A percentile compares a stretch with the other conserved stretches of the same genome.
These are phyloP conservation scores for Juncus effusus DNA, from an alignment of 176 grass and related monocot species.

Conservation along the genomic window DNA sequence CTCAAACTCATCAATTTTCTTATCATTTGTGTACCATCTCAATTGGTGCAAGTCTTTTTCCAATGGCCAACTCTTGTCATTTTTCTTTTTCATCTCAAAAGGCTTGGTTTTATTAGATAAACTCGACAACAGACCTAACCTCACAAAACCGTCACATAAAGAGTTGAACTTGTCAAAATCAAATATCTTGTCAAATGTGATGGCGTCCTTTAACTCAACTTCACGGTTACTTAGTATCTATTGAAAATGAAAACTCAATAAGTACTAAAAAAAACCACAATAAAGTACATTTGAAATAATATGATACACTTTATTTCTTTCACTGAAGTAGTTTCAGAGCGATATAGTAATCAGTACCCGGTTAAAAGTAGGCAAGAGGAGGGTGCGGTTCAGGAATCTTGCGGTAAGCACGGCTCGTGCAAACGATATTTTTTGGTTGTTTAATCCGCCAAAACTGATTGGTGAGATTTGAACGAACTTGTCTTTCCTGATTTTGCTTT, in stretches of 20 bases:
- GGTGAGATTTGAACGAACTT: too few species aligned
- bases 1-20: slow-evolving; percentile 37
- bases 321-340: too few species aligned
- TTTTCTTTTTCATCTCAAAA: slow-evolving; percentile 70
- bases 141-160: slow-evolving; percentile 56
- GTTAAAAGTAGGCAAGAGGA: slow-evolving; percentile 64
- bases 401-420: slow-evolving; percentile 73
- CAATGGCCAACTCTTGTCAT: slow-evolving; percentile 68
- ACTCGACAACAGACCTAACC: slow-evolving; percentile 59
- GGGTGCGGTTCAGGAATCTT: slow-evolving; percentile 63
- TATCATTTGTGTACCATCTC: slow-evolving; percentile 56
- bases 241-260: too few species aligned
- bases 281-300: too few species aligned
- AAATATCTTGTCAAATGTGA: slow-evolving; percentile 68
- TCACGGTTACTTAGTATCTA: too few species aligned
- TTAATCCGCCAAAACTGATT: slow-evolving; percentile 44
- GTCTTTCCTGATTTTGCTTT: too few species aligned
- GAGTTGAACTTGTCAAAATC: slow-evolving; percentile 70
- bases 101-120: slow-evolving; percentile 43
- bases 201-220: slow-evolving; percentile 58
- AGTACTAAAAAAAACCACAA: background rate
- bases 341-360: too few species aligned
- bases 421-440: slow-evolving; percentile 86
- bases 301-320: too few species aligned
- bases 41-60: slow-evolving; percentile 73